Base-by-base conservation (phyloP, 345 rosid species). In the Toxicodendron radicans region DNA sequence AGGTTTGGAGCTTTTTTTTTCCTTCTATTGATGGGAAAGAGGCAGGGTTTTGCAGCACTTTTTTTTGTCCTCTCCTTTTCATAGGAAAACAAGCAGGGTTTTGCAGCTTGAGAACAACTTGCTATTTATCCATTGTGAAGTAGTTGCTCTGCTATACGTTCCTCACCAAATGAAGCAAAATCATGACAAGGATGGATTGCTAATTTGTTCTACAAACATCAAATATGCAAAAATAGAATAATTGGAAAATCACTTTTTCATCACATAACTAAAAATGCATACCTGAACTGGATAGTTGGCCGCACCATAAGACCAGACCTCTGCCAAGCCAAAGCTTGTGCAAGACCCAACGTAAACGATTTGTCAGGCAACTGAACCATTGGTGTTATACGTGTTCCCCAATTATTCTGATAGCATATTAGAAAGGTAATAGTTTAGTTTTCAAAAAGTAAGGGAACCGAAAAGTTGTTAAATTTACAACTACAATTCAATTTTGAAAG, bases 321-420 rank as follows among this genome's bases (percentile, higher is more conserved):
- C 84, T 86, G 87, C 99, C 98, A 95, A 70, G 94, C 94, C 84
- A 92, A 77, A 75, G 94, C 86, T 83, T 95, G 98, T 68, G 90
- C 80, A 74, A 95, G 78, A 76, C 92, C 86, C 49, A 95, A 61
- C 6, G 90, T 80, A 43, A 92, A 82, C 41, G 99, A 95, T 83
- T 87, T 91, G 80, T 95, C 99, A 32, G 99, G 98, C 97, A 90
- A 92, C 43, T 92, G 92, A 43, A 95, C 77, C 88, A 85, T 86
- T 23, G 99, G 97, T 2, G 99, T 91, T 71, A 95, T 80, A 52
- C 97, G 73, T 23, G 98, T 89, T 74, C 99, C 99, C 85, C 91
- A 87, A 79, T 91, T 92, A 83, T 84, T 95, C 99, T 95, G 90
- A 70, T 20, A 51, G 74, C 41, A 64, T 52, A 49, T 71, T 35